Evolutionary conservation across 495 filamentous ascomycete genomes (phyloP).

Genomic region (Lasiosphaeris hirsuta): DNA sequence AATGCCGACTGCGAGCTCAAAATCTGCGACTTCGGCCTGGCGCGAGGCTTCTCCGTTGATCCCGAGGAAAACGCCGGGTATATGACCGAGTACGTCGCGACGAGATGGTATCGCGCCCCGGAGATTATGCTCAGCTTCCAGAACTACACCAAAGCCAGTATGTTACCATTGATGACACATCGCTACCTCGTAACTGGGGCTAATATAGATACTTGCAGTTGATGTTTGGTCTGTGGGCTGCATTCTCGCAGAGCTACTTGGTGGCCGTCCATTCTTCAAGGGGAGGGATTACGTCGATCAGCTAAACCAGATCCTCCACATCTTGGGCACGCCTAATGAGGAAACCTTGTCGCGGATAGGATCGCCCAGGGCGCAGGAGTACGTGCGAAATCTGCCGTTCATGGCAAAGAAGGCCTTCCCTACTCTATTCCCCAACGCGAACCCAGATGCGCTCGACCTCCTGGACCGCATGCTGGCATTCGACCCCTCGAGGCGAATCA

Average conservation of each 20-base stretch:
- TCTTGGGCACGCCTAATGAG: constrained; percentile 93
- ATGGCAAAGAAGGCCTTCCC: constrained; percentile 93
- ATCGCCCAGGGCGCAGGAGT: constrained; percentile 93
- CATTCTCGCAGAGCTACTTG: constrained; percentile 93
- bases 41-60: constrained; percentile 92
- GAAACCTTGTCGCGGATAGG: constrained; percentile 93
- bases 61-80: constrained; percentile 98
- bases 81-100: constrained; percentile 99
- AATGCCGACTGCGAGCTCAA: constrained; percentile 99
- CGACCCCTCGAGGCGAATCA: constrained; percentile 86
- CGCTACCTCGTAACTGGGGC: constrained; percentile 1
- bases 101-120: constrained; percentile 96
- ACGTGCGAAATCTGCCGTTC: constrained; percentile 94
- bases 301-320: constrained; percentile 98
- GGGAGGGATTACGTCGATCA: constrained; percentile 98
- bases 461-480: constrained; percentile 96
- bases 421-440: constrained; percentile 86
- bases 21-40: constrained; percentile 97
- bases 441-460: constrained; percentile 92
- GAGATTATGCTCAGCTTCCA: constrained; percentile 99
- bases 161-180: constrained; percentile 37
- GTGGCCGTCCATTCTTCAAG: constrained; percentile 97
- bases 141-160: constrained; percentile 99
- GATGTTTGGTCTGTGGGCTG: constrained; percentile 99
- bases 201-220: constrained; percentile 51